A percentile compares a stretch with the other conserved stretches of the same genome.
phyloP scores from a whole-genome alignment of 495 filamentous ascomycete species.

The Penicillium manginii region DNA sequence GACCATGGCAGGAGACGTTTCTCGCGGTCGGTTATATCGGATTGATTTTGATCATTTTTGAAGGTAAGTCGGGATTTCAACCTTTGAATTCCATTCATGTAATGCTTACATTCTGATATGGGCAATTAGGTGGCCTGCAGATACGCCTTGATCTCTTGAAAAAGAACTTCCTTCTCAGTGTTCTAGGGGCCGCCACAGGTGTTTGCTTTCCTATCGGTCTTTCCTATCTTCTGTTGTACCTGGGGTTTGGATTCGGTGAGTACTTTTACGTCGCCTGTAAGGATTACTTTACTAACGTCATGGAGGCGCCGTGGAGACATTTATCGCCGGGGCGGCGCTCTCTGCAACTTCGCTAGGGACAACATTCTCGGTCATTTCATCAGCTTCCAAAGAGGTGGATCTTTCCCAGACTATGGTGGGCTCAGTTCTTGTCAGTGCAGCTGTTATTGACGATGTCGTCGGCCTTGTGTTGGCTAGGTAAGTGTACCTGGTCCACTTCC shows the following conservation, averaged over 20 bases:
- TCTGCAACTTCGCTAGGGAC: slow-evolving; percentile 41
- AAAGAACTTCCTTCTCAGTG: slow-evolving; percentile 34
- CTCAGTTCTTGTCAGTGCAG: slow-evolving; percentile 55
- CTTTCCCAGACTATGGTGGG: slow-evolving; percentile 37
- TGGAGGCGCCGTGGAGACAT: slow-evolving; percentile 38
- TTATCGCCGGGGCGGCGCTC: slow-evolving; percentile 37
- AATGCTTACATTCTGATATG: background rate
- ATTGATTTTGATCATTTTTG: slow-evolving; percentile 41
- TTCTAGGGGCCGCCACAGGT: slow-evolving; percentile 34
- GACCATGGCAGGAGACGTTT: slow-evolving; percentile 36
- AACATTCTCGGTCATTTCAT: slow-evolving; percentile 38
- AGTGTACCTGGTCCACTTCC: background rate
- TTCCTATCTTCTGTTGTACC: slow-evolving; percentile 35
- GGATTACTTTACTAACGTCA: background rate
- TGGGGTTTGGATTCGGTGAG: slow-evolving; percentile 36
- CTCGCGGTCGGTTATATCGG: slow-evolving; percentile 39
- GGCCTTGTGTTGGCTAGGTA: slow-evolving; percentile 55
- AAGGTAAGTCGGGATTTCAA: slow-evolving; percentile 22
- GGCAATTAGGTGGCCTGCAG: slow-evolving; percentile 30
- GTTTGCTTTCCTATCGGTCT: slow-evolving; percentile 38
- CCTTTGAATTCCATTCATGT: background rate
- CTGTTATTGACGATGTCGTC: slow-evolving; percentile 82
- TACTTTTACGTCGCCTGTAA: background rate
- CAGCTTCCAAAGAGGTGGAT: slow-evolving; percentile 28
- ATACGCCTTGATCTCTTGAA: slow-evolving; percentile 38